Evolutionary conservation across 805 yeast species (phyloP).

Genomic region (Suhomyces pyralidae): DNA sequence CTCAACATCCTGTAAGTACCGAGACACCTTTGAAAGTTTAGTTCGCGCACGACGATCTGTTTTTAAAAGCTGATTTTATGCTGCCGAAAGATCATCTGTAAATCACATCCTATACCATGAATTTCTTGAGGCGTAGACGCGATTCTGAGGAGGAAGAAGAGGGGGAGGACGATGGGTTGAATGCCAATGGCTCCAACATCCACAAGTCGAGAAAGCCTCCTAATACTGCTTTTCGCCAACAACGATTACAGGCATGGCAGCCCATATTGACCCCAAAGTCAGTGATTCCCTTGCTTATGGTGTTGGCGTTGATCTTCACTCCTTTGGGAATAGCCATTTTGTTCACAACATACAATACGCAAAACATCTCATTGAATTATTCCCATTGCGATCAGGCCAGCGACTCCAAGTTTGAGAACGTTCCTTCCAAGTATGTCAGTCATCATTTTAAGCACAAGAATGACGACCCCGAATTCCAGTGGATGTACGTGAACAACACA

Average conservation of each 20-base stretch:
- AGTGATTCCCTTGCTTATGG: slow-evolving; percentile 77
- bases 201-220: slow-evolving; percentile 42
- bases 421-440: slow-evolving; percentile 58
- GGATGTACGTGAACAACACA: slow-evolving; percentile 49
- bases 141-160: slow-evolving; percentile 21
- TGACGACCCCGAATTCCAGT: slow-evolving; percentile 50
- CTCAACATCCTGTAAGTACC: neutral
- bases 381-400: slow-evolving; percentile 57
- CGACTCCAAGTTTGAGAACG: slow-evolving; percentile 35
- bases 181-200: slow-evolving; percentile 12
- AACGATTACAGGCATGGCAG: slow-evolving; percentile 67
- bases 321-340: slow-evolving; percentile 88
- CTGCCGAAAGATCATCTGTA: neutral
- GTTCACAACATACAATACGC: slow-evolving; percentile 74
- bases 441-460: slow-evolving; percentile 58
- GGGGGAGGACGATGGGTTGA: slow-evolving; percentile 9
- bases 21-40: neutral
- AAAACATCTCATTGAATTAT: slow-evolving; percentile 72
- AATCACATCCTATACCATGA: slow-evolving; percentile 16
- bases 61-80: neutral
- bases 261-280: slow-evolving; percentile 91
- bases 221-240: slow-evolving; percentile 78
- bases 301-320: slow-evolving; percentile 75
- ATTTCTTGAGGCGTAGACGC: slow-evolving; percentile 35
- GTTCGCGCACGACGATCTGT: slow-evolving; percentile 1